Base-by-base conservation (phyloP, 345 rosid species). In the Crucihimalaya himalaica region DNA sequence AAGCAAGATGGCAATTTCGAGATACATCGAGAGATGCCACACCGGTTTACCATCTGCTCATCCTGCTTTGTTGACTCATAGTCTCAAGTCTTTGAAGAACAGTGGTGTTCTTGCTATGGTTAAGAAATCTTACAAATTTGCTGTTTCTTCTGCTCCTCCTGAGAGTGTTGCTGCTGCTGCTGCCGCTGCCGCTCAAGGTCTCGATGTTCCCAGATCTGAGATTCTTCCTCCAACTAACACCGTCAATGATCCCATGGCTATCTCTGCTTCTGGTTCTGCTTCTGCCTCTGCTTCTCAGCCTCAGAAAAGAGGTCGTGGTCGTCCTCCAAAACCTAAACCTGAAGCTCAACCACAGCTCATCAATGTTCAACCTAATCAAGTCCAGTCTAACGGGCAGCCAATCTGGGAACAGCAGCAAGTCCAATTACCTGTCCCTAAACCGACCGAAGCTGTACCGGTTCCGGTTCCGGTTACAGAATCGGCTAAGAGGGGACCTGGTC, bases 1-100 rank as follows among this genome's bases (percentile, higher is more conserved):
- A 29, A 94, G 93, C 77, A 91, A 81, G 84, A 29, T 79, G 61
- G 89, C 95, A n/a, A 94, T 94, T 55, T 74, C 90, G 7, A 87
- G 84, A 81, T 84, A 80, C 77, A 87, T 91, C 28, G 86, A 86
- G 80, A 59, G 69, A 70, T 75, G 42, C 5, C 71, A 77, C 79
- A 4, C 81, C 6, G 81, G 73, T 70, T 70, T 94, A n/a, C 89
- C 93, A 3, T 45, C 84, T 37, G 60, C 77, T 56, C 90, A 94
- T 83, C 12, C 71, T 7, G 73, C 74, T 71, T 25, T 86, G 92
- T 31, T 94, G 84, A 79, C 85, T 74, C 81, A 84, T 42, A 82
- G 86, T 79, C 81, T 94, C 73, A 85, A 82, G 80, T 77, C 78
- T 23, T 68, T 94, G 80, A 91, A 81, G 69, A 81, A 13, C 72